Evolutionary conservation across 1,284 basidiomycete genomes (phyloP).

Genomic region (Nidula niveotomentosa): DNA sequence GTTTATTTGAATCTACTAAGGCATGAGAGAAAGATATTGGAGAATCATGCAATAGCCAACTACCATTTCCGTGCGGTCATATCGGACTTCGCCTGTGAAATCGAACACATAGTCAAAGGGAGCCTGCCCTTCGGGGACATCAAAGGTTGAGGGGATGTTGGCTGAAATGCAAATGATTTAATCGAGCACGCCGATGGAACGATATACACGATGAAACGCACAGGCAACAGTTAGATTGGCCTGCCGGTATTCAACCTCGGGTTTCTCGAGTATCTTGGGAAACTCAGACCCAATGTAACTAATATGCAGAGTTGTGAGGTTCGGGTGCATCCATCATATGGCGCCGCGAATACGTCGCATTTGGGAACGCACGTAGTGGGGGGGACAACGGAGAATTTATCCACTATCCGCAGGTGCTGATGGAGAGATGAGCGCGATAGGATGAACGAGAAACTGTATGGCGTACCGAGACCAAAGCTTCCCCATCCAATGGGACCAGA

Average conservation of each 20-base stretch:
- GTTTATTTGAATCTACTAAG: constrained; percentile 69
- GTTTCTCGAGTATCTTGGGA: constrained; percentile 62
- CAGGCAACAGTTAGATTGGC: constrained; percentile 75
- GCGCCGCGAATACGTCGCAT: background rate
- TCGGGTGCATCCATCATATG: background rate
- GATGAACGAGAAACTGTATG: constrained; percentile 11
- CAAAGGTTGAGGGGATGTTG: constrained; percentile 64
- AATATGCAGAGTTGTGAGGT: background rate
- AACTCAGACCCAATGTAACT: constrained; percentile 85
- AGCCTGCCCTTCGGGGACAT: constrained; percentile 62
- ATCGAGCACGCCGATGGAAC: constrained; percentile 1
- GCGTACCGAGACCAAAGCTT: constrained; percentile 72
- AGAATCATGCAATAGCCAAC: constrained; percentile 15
- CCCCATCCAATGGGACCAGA: constrained; percentile 63
- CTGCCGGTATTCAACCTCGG: constrained; percentile 80
- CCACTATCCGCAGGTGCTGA: constrained; percentile 77
- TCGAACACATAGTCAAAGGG: constrained; percentile 80
- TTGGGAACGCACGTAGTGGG: constrained; percentile 73
- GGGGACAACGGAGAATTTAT: constrained; percentile 83
- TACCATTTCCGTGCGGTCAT: constrained; percentile 79
- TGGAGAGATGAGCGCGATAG: constrained; percentile 3
- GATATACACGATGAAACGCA: constrained; percentile 31
- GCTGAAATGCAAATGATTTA: constrained; percentile 36
- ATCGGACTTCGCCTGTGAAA: constrained; percentile 77
- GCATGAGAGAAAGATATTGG: constrained; percentile 4